These are phyloP conservation scores for Teunomyces kruisii DNA, from an alignment of 805 yeast species.

Conservation along the genomic window DNA sequence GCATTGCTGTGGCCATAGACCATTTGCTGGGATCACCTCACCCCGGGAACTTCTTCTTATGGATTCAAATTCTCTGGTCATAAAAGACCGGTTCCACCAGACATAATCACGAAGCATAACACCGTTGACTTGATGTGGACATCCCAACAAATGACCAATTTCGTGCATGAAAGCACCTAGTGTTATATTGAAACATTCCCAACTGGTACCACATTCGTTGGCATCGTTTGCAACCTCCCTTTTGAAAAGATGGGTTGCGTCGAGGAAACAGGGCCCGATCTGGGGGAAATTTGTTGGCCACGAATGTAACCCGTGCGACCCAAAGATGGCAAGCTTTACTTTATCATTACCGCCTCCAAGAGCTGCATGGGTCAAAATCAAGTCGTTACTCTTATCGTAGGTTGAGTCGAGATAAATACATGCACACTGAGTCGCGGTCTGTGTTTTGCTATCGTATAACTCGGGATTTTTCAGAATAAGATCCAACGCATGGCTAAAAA, in stretches of 20 bases:
- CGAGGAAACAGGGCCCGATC: slow-evolving; percentile 65
- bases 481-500: slow-evolving; percentile 79
- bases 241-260: slow-evolving; percentile 61
- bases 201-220: slow-evolving; percentile 77
- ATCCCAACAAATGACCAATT: slow-evolving; percentile 86
- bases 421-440: slow-evolving; percentile 72
- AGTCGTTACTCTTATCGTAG: slow-evolving; percentile 61
- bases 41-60: slow-evolving; percentile 51
- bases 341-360: slow-evolving; percentile 81
- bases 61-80: slow-evolving; percentile 65
- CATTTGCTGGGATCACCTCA: slow-evolving; percentile 42
- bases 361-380: slow-evolving; percentile 88
- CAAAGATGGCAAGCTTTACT: slow-evolving; percentile 83
- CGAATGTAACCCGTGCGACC: slow-evolving; percentile 86
- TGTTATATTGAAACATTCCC: slow-evolving; percentile 88
- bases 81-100: slow-evolving; percentile 76
- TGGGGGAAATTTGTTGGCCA: slow-evolving; percentile 89
- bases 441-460: slow-evolving; percentile 37
- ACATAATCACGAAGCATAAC: slow-evolving; percentile 88
- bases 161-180: slow-evolving; percentile 95
- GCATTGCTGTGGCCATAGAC: slow-evolving; percentile 59
- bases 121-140: slow-evolving; percentile 89
- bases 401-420: slow-evolving; percentile 82
- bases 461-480: slow-evolving; percentile 48
- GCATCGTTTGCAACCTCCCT: slow-evolving; percentile 88